Conservation (phyloP, 768 basidiomycete genomes). For the Leucocoprinus sp. region DNA sequence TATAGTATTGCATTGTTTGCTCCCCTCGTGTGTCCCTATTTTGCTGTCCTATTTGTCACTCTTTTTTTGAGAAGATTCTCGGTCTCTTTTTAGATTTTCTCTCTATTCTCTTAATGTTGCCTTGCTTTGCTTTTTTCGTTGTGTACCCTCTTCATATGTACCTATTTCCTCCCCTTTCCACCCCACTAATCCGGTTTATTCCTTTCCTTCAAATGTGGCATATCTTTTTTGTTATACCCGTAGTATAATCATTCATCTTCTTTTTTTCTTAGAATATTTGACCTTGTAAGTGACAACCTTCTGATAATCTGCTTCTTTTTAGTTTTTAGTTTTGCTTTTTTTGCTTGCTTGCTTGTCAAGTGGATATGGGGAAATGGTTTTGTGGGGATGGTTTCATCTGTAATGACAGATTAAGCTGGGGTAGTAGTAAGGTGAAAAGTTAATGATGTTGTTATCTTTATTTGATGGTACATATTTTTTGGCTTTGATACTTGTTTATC, state of each 20-base stretch:
- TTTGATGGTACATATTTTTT: too few species aligned
- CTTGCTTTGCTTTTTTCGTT: background rate
- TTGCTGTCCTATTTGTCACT: conserved; percentile 10
- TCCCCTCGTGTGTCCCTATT: conserved; percentile 3
- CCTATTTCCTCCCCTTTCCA: conserved; percentile 6
- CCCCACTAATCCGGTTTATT: conserved; percentile 13
- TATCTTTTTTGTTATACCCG: conserved; percentile 1
- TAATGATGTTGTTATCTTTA: too few species aligned
- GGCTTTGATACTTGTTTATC: too few species aligned
- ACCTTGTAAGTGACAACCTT: too few species aligned
- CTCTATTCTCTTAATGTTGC: conserved; percentile 9
- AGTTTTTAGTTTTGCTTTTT: too few species aligned
- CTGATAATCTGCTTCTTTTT: too few species aligned
- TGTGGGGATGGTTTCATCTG: too few species aligned
- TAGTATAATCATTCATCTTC: background rate
- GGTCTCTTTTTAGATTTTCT: conserved; percentile 9
- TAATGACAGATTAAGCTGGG: too few species aligned
- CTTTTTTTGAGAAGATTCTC: too few species aligned
- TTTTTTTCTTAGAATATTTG: conserved; percentile 2
- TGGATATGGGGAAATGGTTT: conserved; percentile 11
- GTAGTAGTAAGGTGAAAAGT: too few species aligned
- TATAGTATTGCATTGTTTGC: conserved; percentile 16
- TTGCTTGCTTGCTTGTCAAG: conserved; percentile 9
- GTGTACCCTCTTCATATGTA: background rate
- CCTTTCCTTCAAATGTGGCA: conserved; percentile 10